Base-by-base conservation (phyloP, 441 rosid genomes). In the Biscutella laevigata region DNA sequence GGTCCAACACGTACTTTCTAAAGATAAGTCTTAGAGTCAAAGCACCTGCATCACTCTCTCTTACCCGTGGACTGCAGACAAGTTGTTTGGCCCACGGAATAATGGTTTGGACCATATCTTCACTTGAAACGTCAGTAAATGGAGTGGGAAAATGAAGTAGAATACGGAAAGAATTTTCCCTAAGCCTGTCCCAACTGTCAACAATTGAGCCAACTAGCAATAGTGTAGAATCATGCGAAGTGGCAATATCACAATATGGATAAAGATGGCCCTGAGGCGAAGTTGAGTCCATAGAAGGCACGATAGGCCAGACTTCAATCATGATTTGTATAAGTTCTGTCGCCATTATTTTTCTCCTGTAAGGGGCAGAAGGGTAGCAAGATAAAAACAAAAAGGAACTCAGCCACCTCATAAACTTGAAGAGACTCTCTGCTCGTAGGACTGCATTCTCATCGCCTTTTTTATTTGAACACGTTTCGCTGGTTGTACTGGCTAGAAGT, bases 41-140 rank as follows among this genome's bases (percentile, higher is more conserved):
- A 36, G 98, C 79, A 42, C 98, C 98, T 58, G 98, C 98, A 68
- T 92, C 96, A 73, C 96, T 88, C 82, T 92, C 98, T 69, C 98
- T 82, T 62, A 92, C 98, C 48, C 96, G 95, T 58, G 98, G 89
- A 71, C 96, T 86, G 67, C 94, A 82, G 61, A 92, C 95, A 68
- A 92, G 73, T 17, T 76, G 73, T 73, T 84, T 82, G 49, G 98
- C 96, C 96, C 96, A 88, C 30, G 64, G 58, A 62, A 84, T 79
- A 62, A 86, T 67, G 57, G 62, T 79, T 67, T 71, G 74, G 63
- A 84, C 86, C 88, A 69, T 82, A 46, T 75, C 75, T 52, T 77
- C 82, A 67, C 76, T 74, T 52, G 88, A 77, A 71, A 92, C 71
- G 26, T 95, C 96, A 39, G 96, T 95, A 72, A 92, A 94, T 4